Conservation (phyloP, 306 rosid genomes). For the Cicer cuneatum region DNA sequence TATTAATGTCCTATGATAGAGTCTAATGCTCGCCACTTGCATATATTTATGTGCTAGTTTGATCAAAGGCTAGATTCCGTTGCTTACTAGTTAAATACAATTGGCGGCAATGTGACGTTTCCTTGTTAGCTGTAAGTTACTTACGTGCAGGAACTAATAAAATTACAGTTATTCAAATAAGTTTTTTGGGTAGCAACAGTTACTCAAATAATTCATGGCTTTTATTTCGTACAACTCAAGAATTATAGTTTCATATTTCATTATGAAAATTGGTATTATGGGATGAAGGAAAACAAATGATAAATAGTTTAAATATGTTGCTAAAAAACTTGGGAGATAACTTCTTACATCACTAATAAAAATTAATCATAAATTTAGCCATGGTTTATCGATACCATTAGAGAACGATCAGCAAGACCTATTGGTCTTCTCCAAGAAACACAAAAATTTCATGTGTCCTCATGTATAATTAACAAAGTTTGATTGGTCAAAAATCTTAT, state of each 20-base stretch:
- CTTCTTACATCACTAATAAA: neutral
- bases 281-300: neutral
- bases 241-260: neutral
- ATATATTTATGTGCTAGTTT: neutral
- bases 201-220: neutral
- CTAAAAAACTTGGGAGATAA: neutral
- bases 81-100: conserved; percentile 2
- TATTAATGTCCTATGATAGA: neutral
- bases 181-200: neutral
- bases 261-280: neutral
- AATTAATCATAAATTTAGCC: neutral
- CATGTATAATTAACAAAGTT: no score
- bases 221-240: neutral
- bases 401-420: neutral
- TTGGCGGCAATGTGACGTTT: neutral
- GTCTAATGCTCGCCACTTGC: neutral
- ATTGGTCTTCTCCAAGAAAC: neutral
- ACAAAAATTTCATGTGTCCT: no score
- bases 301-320: neutral
- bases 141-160: neutral
- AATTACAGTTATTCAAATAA: neutral
- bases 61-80: conserved; percentile 2
- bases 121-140: neutral
- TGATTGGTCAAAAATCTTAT: no score
- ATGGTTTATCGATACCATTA: neutral